Evolutionary conservation across 495 filamentous ascomycete genomes (phyloP), one percentile per base, ranked within the genome.

Genomic region (Niebla homalea): DNA sequence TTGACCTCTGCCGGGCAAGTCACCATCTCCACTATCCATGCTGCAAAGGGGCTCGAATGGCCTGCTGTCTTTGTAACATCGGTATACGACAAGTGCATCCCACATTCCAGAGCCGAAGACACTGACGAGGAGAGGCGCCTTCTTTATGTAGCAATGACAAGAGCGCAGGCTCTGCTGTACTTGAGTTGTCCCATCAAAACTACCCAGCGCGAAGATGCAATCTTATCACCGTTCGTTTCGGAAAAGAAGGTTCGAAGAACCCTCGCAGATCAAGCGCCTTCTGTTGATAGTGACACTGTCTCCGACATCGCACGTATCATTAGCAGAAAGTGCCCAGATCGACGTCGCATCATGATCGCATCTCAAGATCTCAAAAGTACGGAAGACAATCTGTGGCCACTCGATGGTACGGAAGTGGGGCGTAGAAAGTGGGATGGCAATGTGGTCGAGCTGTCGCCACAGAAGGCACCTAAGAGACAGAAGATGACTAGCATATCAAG

Each of bases 31-130:
- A 99, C 93, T 0, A 96, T 99, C 21, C 93, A 99, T 61, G 87
- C 90, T 0, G 89, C 93, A 0, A 99, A 99, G 62, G 90, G 93
- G 4, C 70, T 99, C 0, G 93, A 99, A 60, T 99, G 93, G 93
- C 93, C 93, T 2, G 77, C 96, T 10, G 87, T 99, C 0, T 99
- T 99, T 64, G 81, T 99, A 12, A 89, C 93, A 0, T 86, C 84
- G 1, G 81, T 84, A 22, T 96, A 94, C 61, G 78, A 92, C 29
- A 90, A 90, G 14, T 92, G 83, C 16, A 96, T 97, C 48, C 93
- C 93, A 2, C 93, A 99, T 65, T 84, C 82, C n/a, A 74, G 92
- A 53, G 79, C 89, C 11, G 93, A 99, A 43, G 89, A 97, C 59
- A 70, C 72, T 15, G 84, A 90, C 51, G 93, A 99, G 64, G 93